Percentiles rank a stretch among this genome's conserved stretches.
phyloP scores from a whole-genome alignment of 345 rosid species.

The Ceriops tagal region DNA sequence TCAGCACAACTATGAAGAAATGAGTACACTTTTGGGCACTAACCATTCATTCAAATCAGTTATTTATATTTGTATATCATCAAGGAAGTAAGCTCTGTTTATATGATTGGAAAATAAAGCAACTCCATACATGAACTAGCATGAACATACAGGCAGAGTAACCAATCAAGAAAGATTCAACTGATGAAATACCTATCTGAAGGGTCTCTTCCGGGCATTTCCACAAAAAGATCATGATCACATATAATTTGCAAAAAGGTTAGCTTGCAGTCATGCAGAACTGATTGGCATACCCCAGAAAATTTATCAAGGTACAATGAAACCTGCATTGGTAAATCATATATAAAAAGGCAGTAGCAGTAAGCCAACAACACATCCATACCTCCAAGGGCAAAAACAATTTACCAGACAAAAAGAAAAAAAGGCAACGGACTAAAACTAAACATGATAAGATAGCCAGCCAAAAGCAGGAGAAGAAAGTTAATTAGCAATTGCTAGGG shows the following conservation, averaged over 20 bases:
- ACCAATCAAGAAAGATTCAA: slow-evolving; percentile 4
- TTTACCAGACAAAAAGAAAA: too few species aligned
- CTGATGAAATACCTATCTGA: slow-evolving; percentile 71
- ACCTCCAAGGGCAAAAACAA: neutral
- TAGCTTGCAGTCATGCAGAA: slow-evolving; percentile 94
- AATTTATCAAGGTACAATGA: slow-evolving; percentile 96
- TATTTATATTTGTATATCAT: neutral
- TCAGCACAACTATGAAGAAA: too few species aligned
- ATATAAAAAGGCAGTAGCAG: neutral
- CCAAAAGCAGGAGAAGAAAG: too few species aligned
- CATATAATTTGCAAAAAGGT: slow-evolving; percentile 91
- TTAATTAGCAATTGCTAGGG: too few species aligned
- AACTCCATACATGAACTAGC: too few species aligned
- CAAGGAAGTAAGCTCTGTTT: neutral
- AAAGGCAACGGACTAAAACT: too few species aligned
- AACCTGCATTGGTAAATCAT: slow-evolving; percentile 49
- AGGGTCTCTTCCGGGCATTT: slow-evolving; percentile 99
- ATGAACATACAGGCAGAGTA: neutral
- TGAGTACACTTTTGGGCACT: too few species aligned
- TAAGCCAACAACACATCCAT: neutral
- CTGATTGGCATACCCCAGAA: slow-evolving; percentile 96
- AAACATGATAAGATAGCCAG: too few species aligned
- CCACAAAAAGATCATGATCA: slow-evolving; percentile 98
- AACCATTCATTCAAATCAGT: too few species aligned
- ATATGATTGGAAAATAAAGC: neutral